Evolutionary conservation across 2,329 filamentous ascomycete species (phyloP).

Genomic region (Cercospora beticola): DNA sequence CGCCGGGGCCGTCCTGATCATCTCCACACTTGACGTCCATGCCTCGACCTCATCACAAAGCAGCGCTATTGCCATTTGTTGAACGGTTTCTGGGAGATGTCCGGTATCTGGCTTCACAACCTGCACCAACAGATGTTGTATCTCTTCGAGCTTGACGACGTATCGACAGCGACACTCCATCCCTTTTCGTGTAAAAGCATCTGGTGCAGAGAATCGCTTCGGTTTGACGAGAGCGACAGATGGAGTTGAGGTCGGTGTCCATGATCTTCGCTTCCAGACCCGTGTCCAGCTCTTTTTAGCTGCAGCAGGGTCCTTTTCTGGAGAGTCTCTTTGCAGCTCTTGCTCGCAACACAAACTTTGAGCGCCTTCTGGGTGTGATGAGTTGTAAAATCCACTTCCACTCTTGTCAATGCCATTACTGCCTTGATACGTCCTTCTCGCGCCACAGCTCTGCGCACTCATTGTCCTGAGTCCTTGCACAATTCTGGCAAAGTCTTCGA

Average conservation of each 20-base stretch:
- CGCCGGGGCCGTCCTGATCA: neutral
- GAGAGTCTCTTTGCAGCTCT: neutral
- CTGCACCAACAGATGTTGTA: neutral
- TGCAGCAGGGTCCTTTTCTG: neutral
- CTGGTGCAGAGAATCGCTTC: neutral
- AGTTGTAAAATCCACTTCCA: neutral
- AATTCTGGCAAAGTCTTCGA: neutral
- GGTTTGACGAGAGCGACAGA: neutral
- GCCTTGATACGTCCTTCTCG: neutral
- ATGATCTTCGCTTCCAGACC: neutral
- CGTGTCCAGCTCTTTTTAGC: neutral
- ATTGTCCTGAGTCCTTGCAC: neutral
- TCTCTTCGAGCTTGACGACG: neutral
- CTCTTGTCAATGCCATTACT: neutral
- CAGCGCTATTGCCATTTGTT: neutral
- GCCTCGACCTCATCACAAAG: neutral
- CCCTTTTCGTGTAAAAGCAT: neutral
- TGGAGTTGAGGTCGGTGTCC: neutral
- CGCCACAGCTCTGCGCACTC: neutral
- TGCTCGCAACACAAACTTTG: neutral
- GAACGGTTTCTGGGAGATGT: neutral
- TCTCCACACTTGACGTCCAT: neutral
- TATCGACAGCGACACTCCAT: neutral
- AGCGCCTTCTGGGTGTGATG: neutral
- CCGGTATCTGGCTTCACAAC: neutral